Evolutionary conservation across 2,329 filamentous ascomycete species (phyloP), one percentile per base, ranked within the genome.

Genomic region (Xylariaceae sp.): DNA sequence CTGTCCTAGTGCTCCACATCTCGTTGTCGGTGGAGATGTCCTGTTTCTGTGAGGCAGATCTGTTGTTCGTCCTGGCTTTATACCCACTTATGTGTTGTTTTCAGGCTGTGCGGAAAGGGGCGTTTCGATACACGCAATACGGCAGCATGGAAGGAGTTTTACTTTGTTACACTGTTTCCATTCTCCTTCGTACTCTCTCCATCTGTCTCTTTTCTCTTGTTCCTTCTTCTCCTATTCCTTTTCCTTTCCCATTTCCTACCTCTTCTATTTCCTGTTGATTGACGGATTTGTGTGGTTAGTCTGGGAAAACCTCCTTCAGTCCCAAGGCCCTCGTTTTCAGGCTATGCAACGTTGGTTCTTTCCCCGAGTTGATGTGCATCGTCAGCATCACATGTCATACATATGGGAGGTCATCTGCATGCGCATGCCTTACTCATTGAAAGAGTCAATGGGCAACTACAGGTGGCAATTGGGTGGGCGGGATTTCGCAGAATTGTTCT

Each of bases 71-170:
- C 56, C 56, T 61, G 53, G 53, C 56, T 62, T 63, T 61, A 63
- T 63, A 63, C 61, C 61, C 61, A 51, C 45, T 55, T 58, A 49
- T 58, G 44, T 62, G 54, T 54, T 44, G 18, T 55, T 56, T 53
- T 51, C 54, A 57, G 51, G 55, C 57, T 57, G 45, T 59, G 52
- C 34, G 55, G 59, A 17, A 48, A 45, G 55, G 50, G 52, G 55
- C 51, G 58, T 59, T 58, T 61, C 57, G 51, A 62, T 64, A 64
- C 55, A 62, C 57, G 59, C 59, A 57, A 55, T 53, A 59, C 47
- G 62, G 62, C 57, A 63, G 62, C 62, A 63, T 63, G 62, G 62
- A 59, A 56, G 62, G 62, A 62, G 57, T 62, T 62, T 53, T 30
- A 30, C n/a, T 30, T 8, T 23, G 39, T 54, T 56, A 62, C 50